These are phyloP conservation scores for Cardamine resedifolia DNA, from an alignment of 345 rosid genomes.

Conservation along the genomic window DNA sequence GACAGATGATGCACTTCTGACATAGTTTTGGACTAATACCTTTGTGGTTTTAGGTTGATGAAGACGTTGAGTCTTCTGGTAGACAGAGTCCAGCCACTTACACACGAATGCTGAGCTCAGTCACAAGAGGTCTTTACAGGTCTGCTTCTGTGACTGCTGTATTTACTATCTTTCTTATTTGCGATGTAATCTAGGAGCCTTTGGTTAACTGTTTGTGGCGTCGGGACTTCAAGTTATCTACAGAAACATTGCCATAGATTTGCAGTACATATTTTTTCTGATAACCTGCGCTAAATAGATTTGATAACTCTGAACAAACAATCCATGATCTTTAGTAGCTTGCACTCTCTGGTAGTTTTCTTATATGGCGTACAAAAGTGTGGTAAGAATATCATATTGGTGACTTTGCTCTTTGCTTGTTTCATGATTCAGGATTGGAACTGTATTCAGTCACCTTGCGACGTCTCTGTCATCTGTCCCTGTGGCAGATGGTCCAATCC, in stretches of 20 bases:
- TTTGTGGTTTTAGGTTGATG: slow-evolving; percentile 62
- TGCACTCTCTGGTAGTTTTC: slow-evolving; percentile 11
- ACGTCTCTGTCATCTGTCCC: slow-evolving; percentile 47
- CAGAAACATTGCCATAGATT: neutral
- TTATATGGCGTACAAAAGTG: neutral
- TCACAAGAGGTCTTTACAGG: slow-evolving; percentile 86
- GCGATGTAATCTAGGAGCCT: slow-evolving; percentile 7
- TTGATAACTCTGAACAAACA: neutral
- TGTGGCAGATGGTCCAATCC: slow-evolving; percentile 64
- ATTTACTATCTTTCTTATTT: slow-evolving; percentile 11
- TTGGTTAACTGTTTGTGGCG: neutral
- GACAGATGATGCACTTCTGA: slow-evolving; percentile 4
- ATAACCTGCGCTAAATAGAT: neutral
- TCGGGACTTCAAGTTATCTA: neutral
- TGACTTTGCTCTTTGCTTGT: slow-evolving; percentile 11
- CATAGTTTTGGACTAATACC: slow-evolving; percentile 22
- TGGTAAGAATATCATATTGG: slow-evolving; percentile 16
- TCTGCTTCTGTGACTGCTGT: slow-evolving; percentile 31
- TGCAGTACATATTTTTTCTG: neutral
- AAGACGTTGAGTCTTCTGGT: slow-evolving; percentile 49
- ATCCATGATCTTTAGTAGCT: neutral
- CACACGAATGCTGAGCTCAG: slow-evolving; percentile 60
- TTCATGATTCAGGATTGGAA: slow-evolving; percentile 66
- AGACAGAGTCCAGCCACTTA: slow-evolving; percentile 73
- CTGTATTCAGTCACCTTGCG: slow-evolving; percentile 77